phyloP scores from a whole-genome alignment of 73 alveolate species.

The Paramecium tetraurelia region DNA sequence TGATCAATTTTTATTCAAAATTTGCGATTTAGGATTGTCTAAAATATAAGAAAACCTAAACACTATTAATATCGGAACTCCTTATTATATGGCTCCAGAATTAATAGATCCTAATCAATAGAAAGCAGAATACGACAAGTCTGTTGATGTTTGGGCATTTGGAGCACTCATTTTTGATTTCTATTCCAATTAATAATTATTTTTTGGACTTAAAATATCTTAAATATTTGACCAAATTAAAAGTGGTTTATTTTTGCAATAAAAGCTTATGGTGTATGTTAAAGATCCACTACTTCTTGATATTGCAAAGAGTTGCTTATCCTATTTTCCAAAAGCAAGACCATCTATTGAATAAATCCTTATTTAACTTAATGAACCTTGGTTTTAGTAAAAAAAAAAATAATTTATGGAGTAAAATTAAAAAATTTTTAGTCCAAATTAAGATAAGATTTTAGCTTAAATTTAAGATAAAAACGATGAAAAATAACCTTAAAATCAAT shows the following conservation, averaged over 20 bases:
- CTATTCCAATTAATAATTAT: conserved; percentile 41
- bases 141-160: conserved; percentile 47
- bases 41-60: neutral
- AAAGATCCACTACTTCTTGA: neutral
- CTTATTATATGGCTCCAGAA: conserved; percentile 43
- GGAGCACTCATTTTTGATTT: conserved; percentile 71
- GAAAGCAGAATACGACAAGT: neutral
- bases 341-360: neutral
- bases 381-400: neutral
- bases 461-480: no score
- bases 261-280: neutral
- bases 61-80: conserved; percentile 37
- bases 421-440: neutral
- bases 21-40: neutral
- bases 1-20: neutral
- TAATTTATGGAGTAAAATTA: neutral
- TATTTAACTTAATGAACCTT: neutral
- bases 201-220: neutral
- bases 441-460: neutral
- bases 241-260: neutral
- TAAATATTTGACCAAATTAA: neutral
- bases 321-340: neutral
- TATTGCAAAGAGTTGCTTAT: neutral
- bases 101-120: neutral
- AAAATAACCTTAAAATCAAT: no score